These are phyloP conservation scores for Acer negundo DNA, from an alignment of 345 rosid species.

Conservation along the genomic window DNA sequence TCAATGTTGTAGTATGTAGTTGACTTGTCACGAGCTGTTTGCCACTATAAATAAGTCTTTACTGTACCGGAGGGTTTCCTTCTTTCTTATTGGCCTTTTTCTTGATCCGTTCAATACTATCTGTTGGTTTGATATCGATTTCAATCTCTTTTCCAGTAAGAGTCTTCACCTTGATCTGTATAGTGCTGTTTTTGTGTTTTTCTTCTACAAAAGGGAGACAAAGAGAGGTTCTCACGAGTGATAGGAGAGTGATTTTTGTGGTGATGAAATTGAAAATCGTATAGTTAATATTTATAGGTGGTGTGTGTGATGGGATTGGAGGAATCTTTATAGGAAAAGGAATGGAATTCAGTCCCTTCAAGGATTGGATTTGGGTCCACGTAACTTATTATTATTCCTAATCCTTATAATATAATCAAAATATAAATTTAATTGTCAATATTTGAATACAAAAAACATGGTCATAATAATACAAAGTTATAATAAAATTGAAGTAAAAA, in stretches of 20 bases:
- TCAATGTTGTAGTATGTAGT: slow-evolving; percentile 89
- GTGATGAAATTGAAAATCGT: too few relatives aligned
- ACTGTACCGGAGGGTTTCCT: slow-evolving; percentile 97
- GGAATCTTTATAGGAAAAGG: too few relatives aligned
- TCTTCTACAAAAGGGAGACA: not conserved
- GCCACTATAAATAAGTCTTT: slow-evolving; percentile 91
- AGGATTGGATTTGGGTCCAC: too few relatives aligned
- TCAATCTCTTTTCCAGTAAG: slow-evolving; percentile 95
- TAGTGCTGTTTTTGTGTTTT: not conserved
- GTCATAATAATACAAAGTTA: too few relatives aligned
- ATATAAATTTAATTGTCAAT: too few relatives aligned
- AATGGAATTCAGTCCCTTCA: too few relatives aligned
- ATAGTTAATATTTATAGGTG: too few relatives aligned
- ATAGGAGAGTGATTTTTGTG: not conserved
- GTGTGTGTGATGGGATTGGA: too few relatives aligned
- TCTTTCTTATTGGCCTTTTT: slow-evolving; percentile 94
- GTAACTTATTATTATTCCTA: too few relatives aligned
- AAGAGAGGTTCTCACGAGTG: not conserved
- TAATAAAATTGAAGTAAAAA: too few relatives aligned
- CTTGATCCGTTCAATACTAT: slow-evolving; percentile 90
- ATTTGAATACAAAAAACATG: too few relatives aligned
- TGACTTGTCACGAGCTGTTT: slow-evolving; percentile 95
- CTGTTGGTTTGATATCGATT: slow-evolving; percentile 88
- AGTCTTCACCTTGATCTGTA: slow-evolving; percentile 89
- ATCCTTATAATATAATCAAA: too few relatives aligned